phyloP scores from a whole-genome alignment of 2,329 filamentous ascomycete species.

The Colletotrichum horii region DNA sequence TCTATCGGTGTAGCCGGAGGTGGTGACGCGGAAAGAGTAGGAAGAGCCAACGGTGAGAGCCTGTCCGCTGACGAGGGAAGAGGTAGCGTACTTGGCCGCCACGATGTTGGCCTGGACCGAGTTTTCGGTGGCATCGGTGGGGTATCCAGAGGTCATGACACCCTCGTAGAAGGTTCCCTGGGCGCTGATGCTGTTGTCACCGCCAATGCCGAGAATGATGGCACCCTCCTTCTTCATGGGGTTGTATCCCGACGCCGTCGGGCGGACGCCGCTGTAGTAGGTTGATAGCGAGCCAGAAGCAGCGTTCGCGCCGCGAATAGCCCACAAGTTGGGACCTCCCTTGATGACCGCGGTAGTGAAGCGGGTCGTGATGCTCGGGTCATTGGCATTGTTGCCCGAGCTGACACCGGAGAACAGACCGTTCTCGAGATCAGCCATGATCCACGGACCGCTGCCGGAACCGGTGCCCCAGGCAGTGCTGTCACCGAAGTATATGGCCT shows the following conservation, averaged over 20 bases:
- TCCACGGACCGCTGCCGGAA: constrained; percentile 65
- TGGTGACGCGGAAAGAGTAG: constrained; percentile 61
- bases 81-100: constrained; percentile 58
- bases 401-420: constrained; percentile 64
- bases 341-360: constrained; percentile 65
- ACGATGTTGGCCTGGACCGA: constrained; percentile 65
- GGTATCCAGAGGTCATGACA: constrained; percentile 67
- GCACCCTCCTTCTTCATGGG: constrained; percentile 70
- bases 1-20: constrained; percentile 55
- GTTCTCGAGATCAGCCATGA: constrained; percentile 74
- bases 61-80: constrained; percentile 51
- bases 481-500: constrained; percentile 69
- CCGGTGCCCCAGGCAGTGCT: constrained; percentile 61
- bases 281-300: constrained; percentile 60
- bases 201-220: constrained; percentile 74
- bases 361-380: constrained; percentile 57
- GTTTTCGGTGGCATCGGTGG: constrained; percentile 62
- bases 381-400: constrained; percentile 49
- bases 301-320: constrained; percentile 63
- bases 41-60: constrained; percentile 52
- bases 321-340: constrained; percentile 61
- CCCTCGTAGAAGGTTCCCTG: constrained; percentile 72
- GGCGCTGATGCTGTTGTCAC: constrained; percentile 64
- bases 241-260: constrained; percentile 58
- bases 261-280: constrained; percentile 63